A percentile compares a stretch with the other conserved stretches of the same genome.
These are phyloP conservation scores for Russula dissimulans DNA, from an alignment of 768 basidiomycete genomes.

Conservation along the genomic window DNA sequence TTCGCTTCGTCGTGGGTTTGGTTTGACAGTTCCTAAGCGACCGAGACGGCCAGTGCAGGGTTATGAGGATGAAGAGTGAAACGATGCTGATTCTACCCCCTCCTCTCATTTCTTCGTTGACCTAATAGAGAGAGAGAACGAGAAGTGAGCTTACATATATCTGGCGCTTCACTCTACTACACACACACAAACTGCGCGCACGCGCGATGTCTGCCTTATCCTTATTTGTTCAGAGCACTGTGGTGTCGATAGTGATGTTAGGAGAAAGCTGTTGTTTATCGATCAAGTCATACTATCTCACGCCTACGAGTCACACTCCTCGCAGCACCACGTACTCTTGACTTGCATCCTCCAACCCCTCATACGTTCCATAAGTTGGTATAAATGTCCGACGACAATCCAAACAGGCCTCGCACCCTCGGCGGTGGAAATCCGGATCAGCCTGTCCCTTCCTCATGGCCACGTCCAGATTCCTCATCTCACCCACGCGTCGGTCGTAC, in stretches of 20 bases:
- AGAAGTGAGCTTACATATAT: too few species aligned
- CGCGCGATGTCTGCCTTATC: too few species aligned
- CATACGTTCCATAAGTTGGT: neutral
- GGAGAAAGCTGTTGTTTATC: too few species aligned
- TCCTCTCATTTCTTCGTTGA: neutral
- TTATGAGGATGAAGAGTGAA: constrained; percentile 53
- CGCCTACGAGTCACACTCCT: neutral
- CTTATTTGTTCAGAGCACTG: too few species aligned
- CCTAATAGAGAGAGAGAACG: neutral
- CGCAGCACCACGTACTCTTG: neutral
- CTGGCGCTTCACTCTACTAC: too few species aligned
- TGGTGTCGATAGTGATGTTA: too few species aligned
- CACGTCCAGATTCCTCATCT: neutral
- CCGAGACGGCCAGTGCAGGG: constrained; percentile 59
- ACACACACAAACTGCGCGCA: too few species aligned
- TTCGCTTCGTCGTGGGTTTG: neutral
- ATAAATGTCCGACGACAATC: constrained; percentile 8
- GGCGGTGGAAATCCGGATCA: constrained; percentile 5
- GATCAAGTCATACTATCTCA: neutral
- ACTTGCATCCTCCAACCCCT: neutral
- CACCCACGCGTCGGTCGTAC: constrained; percentile 22
- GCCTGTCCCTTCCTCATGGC: neutral
- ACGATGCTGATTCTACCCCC: neutral
- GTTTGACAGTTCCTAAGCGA: constrained; percentile 54
- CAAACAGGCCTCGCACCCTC: constrained; percentile 15